phyloP scores from a whole-genome alignment of 1,139 yeast species.

The Nadsonia commutata region DNA sequence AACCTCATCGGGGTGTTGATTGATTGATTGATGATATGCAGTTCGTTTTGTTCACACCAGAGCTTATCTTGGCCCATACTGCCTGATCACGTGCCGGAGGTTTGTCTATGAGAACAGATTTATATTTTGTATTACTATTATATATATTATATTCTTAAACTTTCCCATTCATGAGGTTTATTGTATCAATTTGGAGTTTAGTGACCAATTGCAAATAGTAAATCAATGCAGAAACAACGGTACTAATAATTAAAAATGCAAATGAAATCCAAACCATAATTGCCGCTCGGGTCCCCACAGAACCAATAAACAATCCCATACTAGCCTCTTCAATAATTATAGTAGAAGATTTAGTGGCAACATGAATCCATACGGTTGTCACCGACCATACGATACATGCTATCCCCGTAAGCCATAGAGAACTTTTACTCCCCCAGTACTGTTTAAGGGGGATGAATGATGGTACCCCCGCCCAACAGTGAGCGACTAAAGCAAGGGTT shows the following conservation, averaged over 20 bases:
- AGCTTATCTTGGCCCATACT: too few relatives aligned
- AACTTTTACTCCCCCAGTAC: constrained; percentile 25
- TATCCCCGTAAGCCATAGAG: too few relatives aligned
- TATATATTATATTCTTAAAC: too few relatives aligned
- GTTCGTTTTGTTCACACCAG: too few relatives aligned
- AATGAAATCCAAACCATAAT: constrained; percentile 52
- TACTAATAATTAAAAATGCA: constrained; percentile 24
- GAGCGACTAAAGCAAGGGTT: constrained; percentile 27
- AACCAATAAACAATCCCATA: constrained; percentile 32
- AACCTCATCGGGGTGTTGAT: neutral
- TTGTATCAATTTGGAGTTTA: neutral
- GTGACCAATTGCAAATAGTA: neutral
- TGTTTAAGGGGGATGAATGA: constrained; percentile 30
- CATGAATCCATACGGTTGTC: constrained; percentile 56
- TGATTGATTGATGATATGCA: too few relatives aligned
- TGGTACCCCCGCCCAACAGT: constrained; percentile 16
- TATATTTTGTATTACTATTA: too few relatives aligned
- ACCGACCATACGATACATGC: constrained; percentile 46
- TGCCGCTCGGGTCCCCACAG: constrained; percentile 39
- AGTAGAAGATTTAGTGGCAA: constrained; percentile 37
- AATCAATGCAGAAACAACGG: neutral
- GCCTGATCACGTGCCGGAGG: too few relatives aligned
- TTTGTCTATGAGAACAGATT: too few relatives aligned
- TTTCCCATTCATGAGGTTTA: neutral
- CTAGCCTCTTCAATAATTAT: constrained; percentile 37